phyloP scores from a whole-genome alignment of 2,329 filamentous ascomycete species.

The Nakataea oryzae region DNA sequence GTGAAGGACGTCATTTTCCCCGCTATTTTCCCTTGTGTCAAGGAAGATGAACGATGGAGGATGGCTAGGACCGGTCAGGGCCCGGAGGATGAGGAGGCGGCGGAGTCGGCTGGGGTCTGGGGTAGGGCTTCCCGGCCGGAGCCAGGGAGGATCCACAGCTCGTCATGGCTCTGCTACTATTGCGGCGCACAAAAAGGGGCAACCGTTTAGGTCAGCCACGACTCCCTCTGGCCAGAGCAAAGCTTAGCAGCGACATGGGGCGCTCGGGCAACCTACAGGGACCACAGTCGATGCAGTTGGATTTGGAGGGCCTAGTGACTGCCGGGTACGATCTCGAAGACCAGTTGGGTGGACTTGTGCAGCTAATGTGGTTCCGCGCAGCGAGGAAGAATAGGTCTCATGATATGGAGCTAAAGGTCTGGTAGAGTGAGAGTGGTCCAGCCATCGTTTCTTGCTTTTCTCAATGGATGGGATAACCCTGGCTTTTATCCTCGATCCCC shows the following conservation, averaged over 20 bases:
- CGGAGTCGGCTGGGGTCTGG: constrained; percentile 7
- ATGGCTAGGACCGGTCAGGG: constrained; percentile 2
- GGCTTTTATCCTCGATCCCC: neutral
- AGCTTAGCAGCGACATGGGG: neutral
- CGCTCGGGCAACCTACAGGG: neutral
- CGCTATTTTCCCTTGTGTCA: too few relatives aligned
- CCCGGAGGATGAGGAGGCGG: constrained; percentile 8
- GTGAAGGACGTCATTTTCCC: neutral
- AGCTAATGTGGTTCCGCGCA: neutral
- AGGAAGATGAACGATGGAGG: neutral
- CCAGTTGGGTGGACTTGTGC: too few relatives aligned
- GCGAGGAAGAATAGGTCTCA: neutral
- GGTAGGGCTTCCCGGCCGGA: constrained; percentile 1
- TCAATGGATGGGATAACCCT: neutral
- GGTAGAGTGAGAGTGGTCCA: neutral
- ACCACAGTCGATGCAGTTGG: neutral
- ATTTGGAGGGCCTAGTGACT: neutral
- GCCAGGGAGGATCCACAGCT: neutral
- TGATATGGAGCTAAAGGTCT: neutral
- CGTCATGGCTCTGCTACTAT: neutral
- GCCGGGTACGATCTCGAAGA: neutral
- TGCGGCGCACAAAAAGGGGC: neutral
- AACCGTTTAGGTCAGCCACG: neutral
- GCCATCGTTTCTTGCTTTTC: neutral
- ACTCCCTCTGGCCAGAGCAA: neutral